Percentiles rank a stretch among this genome's conserved stretches.
These are phyloP conservation scores for Pseudoneurospora amorphoporcata DNA, from an alignment of 495 filamentous ascomycete genomes.

Conservation along the genomic window DNA sequence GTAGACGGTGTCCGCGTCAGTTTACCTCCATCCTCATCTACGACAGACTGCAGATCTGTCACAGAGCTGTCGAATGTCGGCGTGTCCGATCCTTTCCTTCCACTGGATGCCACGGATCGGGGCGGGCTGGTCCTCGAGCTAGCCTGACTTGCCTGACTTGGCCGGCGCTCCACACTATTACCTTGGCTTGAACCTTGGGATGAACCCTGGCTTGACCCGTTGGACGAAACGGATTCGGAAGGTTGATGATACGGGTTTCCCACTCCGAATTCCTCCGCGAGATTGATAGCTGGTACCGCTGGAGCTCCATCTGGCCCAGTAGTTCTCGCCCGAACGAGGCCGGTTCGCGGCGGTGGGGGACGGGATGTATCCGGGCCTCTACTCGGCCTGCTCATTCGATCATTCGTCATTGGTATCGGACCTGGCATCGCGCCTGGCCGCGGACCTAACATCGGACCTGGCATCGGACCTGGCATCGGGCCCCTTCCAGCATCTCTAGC, in stretches of 20 bases:
- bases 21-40: slow-evolving; percentile 22
- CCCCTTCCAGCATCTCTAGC: slow-evolving; percentile 7
- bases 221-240: slow-evolving; percentile 58
- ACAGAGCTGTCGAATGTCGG: slow-evolving; percentile 39
- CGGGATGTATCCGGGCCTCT: slow-evolving; percentile 38
- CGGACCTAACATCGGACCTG: slow-evolving; percentile 4
- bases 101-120: slow-evolving; percentile 30
- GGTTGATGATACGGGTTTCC: slow-evolving; percentile 51
- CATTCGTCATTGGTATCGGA: slow-evolving; percentile 11
- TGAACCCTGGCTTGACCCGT: slow-evolving; percentile 38
- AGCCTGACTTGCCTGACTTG: slow-evolving; percentile 54
- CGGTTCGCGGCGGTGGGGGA: slow-evolving; percentile 38
- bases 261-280: slow-evolving; percentile 40
- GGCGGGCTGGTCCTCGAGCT: slow-evolving; percentile 65
- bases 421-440: background rate
- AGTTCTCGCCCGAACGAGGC: slow-evolving; percentile 25
- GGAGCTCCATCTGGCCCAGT: slow-evolving; percentile 10
- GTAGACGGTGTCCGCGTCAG: background rate
- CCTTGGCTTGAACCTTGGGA: background rate
- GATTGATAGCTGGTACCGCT: slow-evolving; percentile 34
- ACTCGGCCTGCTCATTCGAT: slow-evolving; percentile 31
- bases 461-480: slow-evolving; percentile 4
- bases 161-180: slow-evolving; percentile 26
- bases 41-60: slow-evolving; percentile 42
- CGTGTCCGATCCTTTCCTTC: slow-evolving; percentile 27